Base-by-base conservation (phyloP, 345 rosid genomes). In the Bretschneidera sinensis region DNA sequence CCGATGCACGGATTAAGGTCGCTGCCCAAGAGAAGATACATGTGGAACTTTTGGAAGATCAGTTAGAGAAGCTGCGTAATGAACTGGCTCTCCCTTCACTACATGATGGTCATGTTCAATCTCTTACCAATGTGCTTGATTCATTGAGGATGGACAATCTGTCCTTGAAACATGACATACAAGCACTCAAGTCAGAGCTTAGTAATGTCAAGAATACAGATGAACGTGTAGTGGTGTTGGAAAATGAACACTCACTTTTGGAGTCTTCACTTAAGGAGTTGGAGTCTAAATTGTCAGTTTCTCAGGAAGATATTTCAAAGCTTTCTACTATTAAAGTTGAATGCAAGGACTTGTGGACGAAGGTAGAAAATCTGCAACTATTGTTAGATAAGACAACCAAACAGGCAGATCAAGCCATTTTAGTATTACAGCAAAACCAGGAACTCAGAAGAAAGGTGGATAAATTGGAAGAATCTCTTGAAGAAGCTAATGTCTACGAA, bases 381-480 rank as follows among this genome's bases (percentile, higher is more conserved):
- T 45, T 88, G 75, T 64, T 85, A 28, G 83, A 87, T 72, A 84
- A 80, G 74, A 79, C 95, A 21, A 83, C 95, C 17, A 75, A 75
- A 68, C 92, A 86, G 76, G 99, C 87, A 50, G 96, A 89, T 75
- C 96, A 89, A 71, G 86, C 97, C 35, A 73, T 83, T 70, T 45
- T 76, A 48, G 91, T 79, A 71, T 76, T 84, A 57, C 90, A 94
- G 75, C 82, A 90, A 84, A 94, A 86, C 68, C 90, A 83, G 67
- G 99, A 86, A 53, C 85, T 94, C 57, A 71, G 75, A 54, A 80
- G 65, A 62, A 94, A 86, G 80, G 96, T 89, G 52, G 95, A 90
- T 60, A 83, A 80, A 62, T 75, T 94, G 73, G 99, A 89, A 78
- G 84, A 80, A 57, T 75, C 88, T 10, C 77, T 89, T 69, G 83